These are phyloP conservation scores for Linnemannia exigua DNA, from an alignment of 192 early-diverging fungal species.

Conservation along the genomic window DNA sequence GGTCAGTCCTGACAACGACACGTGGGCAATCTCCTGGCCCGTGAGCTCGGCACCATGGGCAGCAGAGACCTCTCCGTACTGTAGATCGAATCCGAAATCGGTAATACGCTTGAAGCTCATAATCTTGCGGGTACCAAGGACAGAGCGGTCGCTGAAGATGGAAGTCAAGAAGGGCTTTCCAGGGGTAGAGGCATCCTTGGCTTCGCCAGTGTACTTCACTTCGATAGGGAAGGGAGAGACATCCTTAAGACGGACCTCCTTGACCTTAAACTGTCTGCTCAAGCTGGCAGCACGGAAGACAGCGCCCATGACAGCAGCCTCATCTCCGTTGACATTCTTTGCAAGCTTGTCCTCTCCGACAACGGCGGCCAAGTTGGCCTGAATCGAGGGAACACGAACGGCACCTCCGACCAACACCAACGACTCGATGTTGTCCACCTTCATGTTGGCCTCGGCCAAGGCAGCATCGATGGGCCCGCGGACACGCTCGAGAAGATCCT, in stretches of 20 bases:
- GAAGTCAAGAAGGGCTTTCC: slow-evolving; percentile 61
- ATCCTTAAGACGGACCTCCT: slow-evolving; percentile 91
- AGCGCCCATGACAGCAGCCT: slow-evolving; percentile 92
- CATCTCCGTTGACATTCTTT: slow-evolving; percentile 95
- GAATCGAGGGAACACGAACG: slow-evolving; percentile 90
- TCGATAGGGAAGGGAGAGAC: slow-evolving; percentile 76
- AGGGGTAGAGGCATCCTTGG: slow-evolving; percentile 46
- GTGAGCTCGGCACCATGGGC: slow-evolving; percentile 42
- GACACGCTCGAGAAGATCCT: slow-evolving; percentile 79
- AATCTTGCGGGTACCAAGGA: slow-evolving; percentile 86
- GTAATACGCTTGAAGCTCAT: slow-evolving; percentile 85
- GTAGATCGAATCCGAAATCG: slow-evolving; percentile 84
- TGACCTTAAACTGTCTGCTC: slow-evolving; percentile 88
- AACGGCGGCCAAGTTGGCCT: slow-evolving; percentile 72
- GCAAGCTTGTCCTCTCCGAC: slow-evolving; percentile 92
- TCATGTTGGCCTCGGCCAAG: slow-evolving; percentile 75
- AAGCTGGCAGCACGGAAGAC: slow-evolving; percentile 89
- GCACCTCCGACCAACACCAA: slow-evolving; percentile 97
- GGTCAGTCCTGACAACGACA: slow-evolving; percentile 78
- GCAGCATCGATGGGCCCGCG: slow-evolving; percentile 80
- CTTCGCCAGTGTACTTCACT: slow-evolving; percentile 68
- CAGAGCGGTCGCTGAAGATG: slow-evolving; percentile 76
- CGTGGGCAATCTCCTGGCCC: slow-evolving; percentile 66
- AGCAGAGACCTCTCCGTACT: slow-evolving; percentile 62
- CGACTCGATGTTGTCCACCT: slow-evolving; percentile 79